A percentile compares a stretch with the other conserved stretches of the same genome.
Evolutionary conservation across 2,329 filamentous ascomycete genomes (phyloP).

Genomic region (Canariomyces notabilis): DNA sequence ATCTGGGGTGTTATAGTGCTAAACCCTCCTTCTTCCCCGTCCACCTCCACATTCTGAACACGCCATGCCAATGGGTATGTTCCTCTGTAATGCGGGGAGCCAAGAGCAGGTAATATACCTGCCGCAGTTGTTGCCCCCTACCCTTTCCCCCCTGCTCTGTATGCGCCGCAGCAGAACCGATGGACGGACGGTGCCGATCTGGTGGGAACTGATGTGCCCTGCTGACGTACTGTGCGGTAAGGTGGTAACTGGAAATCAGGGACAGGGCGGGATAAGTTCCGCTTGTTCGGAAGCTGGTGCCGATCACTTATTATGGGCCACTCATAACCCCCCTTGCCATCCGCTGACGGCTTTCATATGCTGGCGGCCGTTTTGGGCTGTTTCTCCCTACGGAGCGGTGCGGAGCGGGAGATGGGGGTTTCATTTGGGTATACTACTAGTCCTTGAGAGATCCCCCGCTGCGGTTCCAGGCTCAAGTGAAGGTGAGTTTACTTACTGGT

Average conservation of each 20-base stretch:
- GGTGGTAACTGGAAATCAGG: not conserved
- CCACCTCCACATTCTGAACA: conserved; percentile 5
- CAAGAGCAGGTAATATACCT: conserved; percentile 1
- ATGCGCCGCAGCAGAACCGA: not conserved
- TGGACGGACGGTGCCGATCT: not conserved
- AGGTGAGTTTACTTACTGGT: no score
- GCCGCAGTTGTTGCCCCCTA: not conserved
- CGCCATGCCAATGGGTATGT: conserved; percentile 8
- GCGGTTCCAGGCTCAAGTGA: no score
- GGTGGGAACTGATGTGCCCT: not conserved
- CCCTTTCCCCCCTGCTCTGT: not conserved
- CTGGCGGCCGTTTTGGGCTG: conserved; percentile 16
- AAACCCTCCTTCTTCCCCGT: no score
- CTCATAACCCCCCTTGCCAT: not conserved
- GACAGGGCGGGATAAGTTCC: no score
- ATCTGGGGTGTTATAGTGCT: conserved; percentile 9
- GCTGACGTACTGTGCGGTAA: not conserved
- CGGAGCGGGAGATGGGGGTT: conserved; percentile 5
- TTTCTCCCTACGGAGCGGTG: conserved; percentile 3
- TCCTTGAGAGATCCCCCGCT: no score
- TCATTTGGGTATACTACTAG: conserved; percentile 21
- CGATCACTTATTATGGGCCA: not conserved
- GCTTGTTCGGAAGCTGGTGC: no score
- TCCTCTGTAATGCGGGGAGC: conserved; percentile 6
- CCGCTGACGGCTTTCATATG: conserved; percentile 11